A percentile compares a stretch with the other conserved stretches of the same genome.
Evolutionary conservation across 73 alveolate genomes (phyloP).

Genomic region (Tetrahymena borealis): DNA sequence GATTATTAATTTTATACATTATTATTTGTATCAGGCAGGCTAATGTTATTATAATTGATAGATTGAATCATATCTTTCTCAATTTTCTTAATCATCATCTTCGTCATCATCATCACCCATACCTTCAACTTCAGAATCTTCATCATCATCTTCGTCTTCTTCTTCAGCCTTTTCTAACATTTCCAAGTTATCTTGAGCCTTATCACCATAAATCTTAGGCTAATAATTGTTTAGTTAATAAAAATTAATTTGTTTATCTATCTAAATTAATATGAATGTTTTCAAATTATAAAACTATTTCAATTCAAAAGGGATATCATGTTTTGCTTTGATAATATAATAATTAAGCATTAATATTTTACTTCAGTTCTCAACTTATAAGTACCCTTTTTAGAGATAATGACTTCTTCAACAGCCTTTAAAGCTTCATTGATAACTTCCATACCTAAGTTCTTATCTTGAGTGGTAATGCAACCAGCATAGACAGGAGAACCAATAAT

Average conservation of each 20-base stretch:
- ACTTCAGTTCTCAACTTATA: not conserved
- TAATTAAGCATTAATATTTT: not conserved
- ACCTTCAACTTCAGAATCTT: conserved; percentile 1
- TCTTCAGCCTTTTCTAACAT: not conserved
- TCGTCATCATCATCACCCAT: not conserved
- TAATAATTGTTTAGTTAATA: not conserved
- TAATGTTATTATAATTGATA: not conserved
- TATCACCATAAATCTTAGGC: not conserved
- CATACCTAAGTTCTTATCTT: conserved; percentile 72
- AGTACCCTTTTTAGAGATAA: conserved; percentile 10
- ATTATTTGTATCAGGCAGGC: not conserved
- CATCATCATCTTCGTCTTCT: not conserved
- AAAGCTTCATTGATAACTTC: conserved; percentile 68
- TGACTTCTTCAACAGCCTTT: conserved; percentile 62
- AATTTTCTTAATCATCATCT: not conserved
- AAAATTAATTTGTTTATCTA: not conserved
- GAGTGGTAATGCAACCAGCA: conserved; percentile 70
- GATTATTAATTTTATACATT: not conserved
- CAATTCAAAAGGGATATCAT: no score
- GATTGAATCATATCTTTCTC: not conserved
- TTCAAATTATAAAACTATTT: not conserved
- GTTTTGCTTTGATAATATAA: no score
- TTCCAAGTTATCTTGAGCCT: not conserved
- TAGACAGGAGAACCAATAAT: conserved; percentile 82
- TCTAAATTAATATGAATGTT: not conserved